Evolutionary conservation across 106 monocot species (phyloP), one percentile per base, ranked within the genome.

Genomic region (Gastrodia elata): DNA sequence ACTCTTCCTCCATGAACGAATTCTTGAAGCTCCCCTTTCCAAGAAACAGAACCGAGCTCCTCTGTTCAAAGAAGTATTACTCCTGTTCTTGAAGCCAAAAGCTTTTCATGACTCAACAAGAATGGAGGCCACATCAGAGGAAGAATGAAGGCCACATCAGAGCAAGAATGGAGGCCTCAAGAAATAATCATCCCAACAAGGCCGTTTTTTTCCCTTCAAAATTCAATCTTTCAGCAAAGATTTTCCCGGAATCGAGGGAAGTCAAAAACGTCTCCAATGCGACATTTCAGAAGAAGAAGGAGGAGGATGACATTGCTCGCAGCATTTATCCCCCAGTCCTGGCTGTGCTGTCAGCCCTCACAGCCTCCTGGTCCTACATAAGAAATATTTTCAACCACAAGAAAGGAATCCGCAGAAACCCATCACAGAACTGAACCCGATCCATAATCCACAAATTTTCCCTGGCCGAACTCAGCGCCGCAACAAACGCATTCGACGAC

Each of bases 371-470:
- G 30, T 61, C 61, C 30, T 61, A 26, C 30, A 28, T 26, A 10
- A 61, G 13, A 30, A 61, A 61, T 13, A 2, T 26, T 13, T 32
- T 61, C 61, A 30, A 61, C 11, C 14, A 2, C 8, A 61, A 61
- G 13, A 3, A 61, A 61, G 61, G 30, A n/a, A 0, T 30, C 30
- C 11, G 10, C 30, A 26, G 3, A 61, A 52, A 52, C n/a, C 4
- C 52, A 52, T 52, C 18, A n/a, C 22, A 52, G 52, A 22, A 52
- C 22, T 22, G 22, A 5, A 4, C 52, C 52, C n/a, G n/a, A n/a
- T n/a, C n/a, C n/a, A n/a, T n/a, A n/a, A n/a, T 88, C 0, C 78
- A 88, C 65, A 75, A 80, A 73, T 91, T 94, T 84, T 79, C 82
- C 1, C 87, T 86, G 79, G 70, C 74, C 39, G 88, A 94, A 65